Base-by-base conservation (phyloP, 2,329 filamentous ascomycete species). In the Monosporascus cannonballus region DNA sequence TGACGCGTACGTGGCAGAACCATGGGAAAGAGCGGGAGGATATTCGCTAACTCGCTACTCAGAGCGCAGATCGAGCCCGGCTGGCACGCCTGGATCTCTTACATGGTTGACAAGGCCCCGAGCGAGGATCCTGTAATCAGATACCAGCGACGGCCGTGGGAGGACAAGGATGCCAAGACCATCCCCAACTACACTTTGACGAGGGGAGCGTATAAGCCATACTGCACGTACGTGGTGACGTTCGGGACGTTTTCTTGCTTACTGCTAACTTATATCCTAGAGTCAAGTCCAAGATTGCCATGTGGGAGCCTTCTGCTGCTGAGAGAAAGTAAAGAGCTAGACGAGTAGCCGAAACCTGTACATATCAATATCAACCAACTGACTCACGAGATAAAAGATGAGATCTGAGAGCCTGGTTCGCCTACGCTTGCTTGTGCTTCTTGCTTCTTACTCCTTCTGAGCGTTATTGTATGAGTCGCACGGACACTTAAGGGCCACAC, bases 51-150 rank as follows among this genome's bases (percentile, higher is more conserved):
- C 52, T 48, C 48, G 34, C 51, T 37, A 34, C 39, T 54, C 59
- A 87, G 85, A 57, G 83, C 83, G 54, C 90, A 96, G 51, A 89
- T 96, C 64, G 93, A 97, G 73, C 92, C 93, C 49, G 89, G 93
- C 72, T 99, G 94, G 94, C 94, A 97, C 75, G 90, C 89, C 30
- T 99, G 94, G 94, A 91, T 99, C 63, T 90, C 90, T 60, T 97
- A 99, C 75, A 77, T 85, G 74, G 86, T 96, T 64, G 91, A 97
- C 73, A 88, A 89, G 73, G 85, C 93, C 38, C 94, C 94, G 2
- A 82, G 78, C 38, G 73, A 87, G 66, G 94, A 99, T 69, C 76
- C 85, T 50, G 71, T 94, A 57, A 67, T 95, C 58, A 80, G 84
- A 64, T 75, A 84, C 50, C 78, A 83, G 61, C 71, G 84, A 47